phyloP scores from a whole-genome alignment of 129 eudicot species.

The Helichrysum umbraculigerum region DNA sequence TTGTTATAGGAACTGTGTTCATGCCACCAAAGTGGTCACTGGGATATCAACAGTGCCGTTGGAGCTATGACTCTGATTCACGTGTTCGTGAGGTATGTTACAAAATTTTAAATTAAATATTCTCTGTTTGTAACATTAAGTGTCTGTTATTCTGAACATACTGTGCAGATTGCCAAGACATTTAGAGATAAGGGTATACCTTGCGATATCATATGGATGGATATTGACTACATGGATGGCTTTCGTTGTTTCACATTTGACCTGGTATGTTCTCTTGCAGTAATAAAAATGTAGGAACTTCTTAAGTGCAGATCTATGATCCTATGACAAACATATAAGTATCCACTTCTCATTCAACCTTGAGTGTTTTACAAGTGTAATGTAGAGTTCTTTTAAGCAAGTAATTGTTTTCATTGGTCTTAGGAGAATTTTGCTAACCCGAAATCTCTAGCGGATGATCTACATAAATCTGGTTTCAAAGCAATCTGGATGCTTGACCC shows the following conservation, averaged over 20 bases:
- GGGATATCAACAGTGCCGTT: constrained; percentile 97
- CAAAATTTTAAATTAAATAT: background rate
- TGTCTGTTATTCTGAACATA: constrained; percentile 14
- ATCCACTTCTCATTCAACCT: constrained; percentile 14
- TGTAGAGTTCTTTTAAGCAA: background rate
- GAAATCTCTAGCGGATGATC: constrained; percentile 66
- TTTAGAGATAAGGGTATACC: constrained; percentile 90
- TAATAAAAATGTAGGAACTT: constrained; percentile 2
- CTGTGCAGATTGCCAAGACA: constrained; percentile 78
- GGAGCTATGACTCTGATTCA: constrained; percentile 83
- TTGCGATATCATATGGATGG: constrained; percentile 99
- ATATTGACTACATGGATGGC: constrained; percentile 96
- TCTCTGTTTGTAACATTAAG: background rate
- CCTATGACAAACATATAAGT: background rate
- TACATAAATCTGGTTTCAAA: constrained; percentile 77
- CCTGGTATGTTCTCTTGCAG: constrained; percentile 36
- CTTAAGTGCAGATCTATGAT: background rate
- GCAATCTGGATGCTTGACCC: constrained; percentile 99
- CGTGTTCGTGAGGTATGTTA: constrained; percentile 86
- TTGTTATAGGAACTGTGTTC: constrained; percentile 78
- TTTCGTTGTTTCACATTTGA: constrained; percentile 95
- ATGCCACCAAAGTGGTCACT: constrained; percentile 99
- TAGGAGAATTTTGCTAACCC: constrained; percentile 85
- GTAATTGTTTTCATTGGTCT: constrained; percentile 15
- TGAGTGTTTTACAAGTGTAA: background rate